Percentiles rank a stretch among this genome's conserved stretches.
phyloP scores from a whole-genome alignment of 2,329 filamentous ascomycete species.

The Cladophialophora bantiana region DNA sequence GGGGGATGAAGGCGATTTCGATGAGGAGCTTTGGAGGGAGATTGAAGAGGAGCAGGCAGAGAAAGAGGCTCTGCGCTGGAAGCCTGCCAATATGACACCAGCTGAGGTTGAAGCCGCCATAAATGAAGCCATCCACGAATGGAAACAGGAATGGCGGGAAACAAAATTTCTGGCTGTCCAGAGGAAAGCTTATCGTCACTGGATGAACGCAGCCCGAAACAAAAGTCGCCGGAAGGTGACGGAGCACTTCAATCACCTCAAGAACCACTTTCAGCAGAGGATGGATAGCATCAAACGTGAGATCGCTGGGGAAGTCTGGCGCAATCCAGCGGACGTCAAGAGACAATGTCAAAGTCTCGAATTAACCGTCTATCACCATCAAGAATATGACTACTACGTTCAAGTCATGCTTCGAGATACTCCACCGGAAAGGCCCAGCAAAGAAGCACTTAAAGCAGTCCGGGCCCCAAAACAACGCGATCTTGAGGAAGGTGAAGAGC shows the following conservation, averaged over 20 bases:
- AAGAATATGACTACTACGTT: slow-evolving; percentile 54
- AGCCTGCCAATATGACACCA: slow-evolving; percentile 39
- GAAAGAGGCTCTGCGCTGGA: slow-evolving; percentile 47
- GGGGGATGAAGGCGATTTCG: slow-evolving; percentile 58
- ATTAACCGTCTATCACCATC: slow-evolving; percentile 67
- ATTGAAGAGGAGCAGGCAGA: slow-evolving; percentile 67
- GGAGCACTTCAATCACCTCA: slow-evolving; percentile 51
- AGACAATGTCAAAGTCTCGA: slow-evolving; percentile 68
- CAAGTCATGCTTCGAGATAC: slow-evolving; percentile 48
- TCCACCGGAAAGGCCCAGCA: slow-evolving; percentile 42
- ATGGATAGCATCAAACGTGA: slow-evolving; percentile 63
- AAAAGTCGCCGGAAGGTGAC: slow-evolving; percentile 54
- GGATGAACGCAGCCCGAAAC: slow-evolving; percentile 62
- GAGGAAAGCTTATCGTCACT: slow-evolving; percentile 65
- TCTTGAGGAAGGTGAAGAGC: slow-evolving; percentile 57
- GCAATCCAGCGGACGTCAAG: slow-evolving; percentile 59
- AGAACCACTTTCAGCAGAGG: slow-evolving; percentile 57
- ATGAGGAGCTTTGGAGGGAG: slow-evolving; percentile 67
- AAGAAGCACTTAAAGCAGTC: slow-evolving; percentile 18
- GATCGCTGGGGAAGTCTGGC: slow-evolving; percentile 63
- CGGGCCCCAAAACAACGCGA: slow-evolving; percentile 12
- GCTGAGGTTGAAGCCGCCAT: slow-evolving; percentile 62
- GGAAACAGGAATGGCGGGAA: slow-evolving; percentile 64
- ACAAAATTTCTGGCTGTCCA: slow-evolving; percentile 64
- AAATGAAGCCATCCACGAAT: slow-evolving; percentile 59